Base-by-base conservation (phyloP, 805 yeast genomes). In the Barnettozyma pratensis region DNA sequence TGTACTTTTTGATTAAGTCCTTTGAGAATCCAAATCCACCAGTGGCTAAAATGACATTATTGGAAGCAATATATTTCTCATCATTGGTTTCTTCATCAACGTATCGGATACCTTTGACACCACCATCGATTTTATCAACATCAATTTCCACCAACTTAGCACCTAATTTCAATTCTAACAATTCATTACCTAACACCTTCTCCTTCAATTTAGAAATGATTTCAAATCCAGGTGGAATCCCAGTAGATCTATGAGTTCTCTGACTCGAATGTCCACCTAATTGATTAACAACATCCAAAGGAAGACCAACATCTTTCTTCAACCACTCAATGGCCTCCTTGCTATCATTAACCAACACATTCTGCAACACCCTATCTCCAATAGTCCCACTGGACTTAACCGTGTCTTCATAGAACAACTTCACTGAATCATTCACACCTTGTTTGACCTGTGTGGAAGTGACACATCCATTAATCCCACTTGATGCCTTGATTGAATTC, bases 191-290 rank as follows among this genome's bases (percentile, higher is more conserved):
- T 35, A 73, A 64, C 10, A 78, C 51, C 32, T 61, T 62, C 39
- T 69, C 68, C 39, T 71, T 65, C 43, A 79, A 59, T 5, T 75
- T 68, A 6, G 77, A 72, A 1, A 80, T 69, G 14, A 80, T 77
- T 40, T 79, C 83, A 62, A 72, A 77, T 0, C 85, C 85, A 4
- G 85, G 85, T 11, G 84, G 83, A 14, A 77, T 59, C 10, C 70
- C 71, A 7, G 78, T 75, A 1, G 95, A 91, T 56, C 95, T 75
- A 63, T 87, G 96, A 1, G 96, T 87, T 63, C 96, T 73, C 25
- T 88, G 81, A 44, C 74, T 79, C 1, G 90, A 81, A 61, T 87
- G 95, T 3, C 96, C 96, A 29, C 96, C 96, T 39, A 87, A 66
- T 56, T 87, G 77, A n/a, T 87, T 76, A 10, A 87, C 85, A 12